These are phyloP conservation scores for Xylariaceae sp. DNA, from an alignment of 2,329 filamentous ascomycete species.

Conservation along the genomic window DNA sequence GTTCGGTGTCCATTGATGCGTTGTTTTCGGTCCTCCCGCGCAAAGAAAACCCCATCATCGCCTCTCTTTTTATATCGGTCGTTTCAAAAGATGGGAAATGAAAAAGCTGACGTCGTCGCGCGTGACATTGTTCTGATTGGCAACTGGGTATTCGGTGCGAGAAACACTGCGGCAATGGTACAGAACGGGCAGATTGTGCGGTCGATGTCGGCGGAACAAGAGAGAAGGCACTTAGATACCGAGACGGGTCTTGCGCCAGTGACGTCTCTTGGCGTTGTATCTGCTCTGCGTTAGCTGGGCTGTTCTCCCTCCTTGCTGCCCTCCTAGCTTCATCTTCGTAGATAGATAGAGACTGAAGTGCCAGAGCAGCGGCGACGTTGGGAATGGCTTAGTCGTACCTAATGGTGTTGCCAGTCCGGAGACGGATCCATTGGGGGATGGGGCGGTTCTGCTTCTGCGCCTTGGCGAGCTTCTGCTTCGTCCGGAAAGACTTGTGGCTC, in stretches of 20 bases:
- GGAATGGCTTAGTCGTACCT: constrained; percentile 60
- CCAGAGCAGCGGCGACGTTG: constrained; percentile 1
- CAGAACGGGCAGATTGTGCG: constrained; percentile 12
- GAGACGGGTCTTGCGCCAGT: constrained; percentile 99
- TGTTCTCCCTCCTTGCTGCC: neutral
- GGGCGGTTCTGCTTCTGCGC: constrained; percentile 99
- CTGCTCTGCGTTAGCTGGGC: constrained; percentile 43
- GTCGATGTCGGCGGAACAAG: constrained; percentile 31
- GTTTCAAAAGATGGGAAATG: neutral
- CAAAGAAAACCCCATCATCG: too few species aligned
- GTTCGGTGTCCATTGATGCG: neutral
- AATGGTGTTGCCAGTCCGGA: constrained; percentile 98
- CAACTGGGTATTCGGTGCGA: constrained; percentile 18
- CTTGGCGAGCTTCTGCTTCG: constrained; percentile 99
- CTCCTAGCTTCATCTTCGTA: neutral
- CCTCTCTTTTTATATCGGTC: constrained; percentile 9
- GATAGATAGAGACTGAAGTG: constrained; percentile 2
- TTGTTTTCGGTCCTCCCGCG: neutral
- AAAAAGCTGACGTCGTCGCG: constrained; percentile 7
- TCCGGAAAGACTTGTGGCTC: constrained; percentile 99
- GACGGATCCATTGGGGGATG: constrained; percentile 99
- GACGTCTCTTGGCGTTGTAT: constrained; percentile 99
- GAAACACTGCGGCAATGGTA: constrained; percentile 7
- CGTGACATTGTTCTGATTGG: constrained; percentile 11
- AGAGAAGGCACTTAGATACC: constrained; percentile 76